These are phyloP conservation scores for Thalassia testudinum DNA, from an alignment of 116 monocot genomes.

Conservation along the genomic window DNA sequence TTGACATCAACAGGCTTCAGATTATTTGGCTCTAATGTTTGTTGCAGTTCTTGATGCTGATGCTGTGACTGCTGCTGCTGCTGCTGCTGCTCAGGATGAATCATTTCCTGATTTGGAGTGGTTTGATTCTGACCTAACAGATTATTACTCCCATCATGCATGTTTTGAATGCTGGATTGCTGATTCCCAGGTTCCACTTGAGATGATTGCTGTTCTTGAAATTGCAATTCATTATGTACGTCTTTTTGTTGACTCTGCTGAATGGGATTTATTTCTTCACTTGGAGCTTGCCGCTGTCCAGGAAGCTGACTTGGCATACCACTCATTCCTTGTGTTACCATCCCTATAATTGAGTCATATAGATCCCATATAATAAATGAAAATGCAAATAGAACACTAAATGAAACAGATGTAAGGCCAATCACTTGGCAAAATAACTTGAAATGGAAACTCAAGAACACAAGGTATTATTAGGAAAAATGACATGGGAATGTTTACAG, in stretches of 20 bases:
- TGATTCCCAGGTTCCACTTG: conserved; percentile 11
- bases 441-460: not conserved
- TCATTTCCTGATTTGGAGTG: conserved; percentile 6
- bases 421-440: not conserved
- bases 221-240: conserved; percentile 12
- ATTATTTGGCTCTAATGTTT: not conserved
- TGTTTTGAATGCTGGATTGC: conserved; percentile 11
- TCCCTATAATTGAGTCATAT: not conserved
- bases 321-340: not conserved
- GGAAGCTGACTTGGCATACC: not conserved
- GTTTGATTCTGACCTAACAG: conserved; percentile 11
- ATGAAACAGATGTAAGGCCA: not conserved
- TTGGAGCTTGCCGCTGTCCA: not conserved
- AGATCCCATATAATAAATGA: not conserved
- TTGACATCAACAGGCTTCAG: conserved; percentile 21
- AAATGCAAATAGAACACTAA: not conserved
- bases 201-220: conserved; percentile 15
- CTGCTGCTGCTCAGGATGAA: conserved; percentile 12
- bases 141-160: conserved; percentile 7
- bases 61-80: conserved; percentile 3
- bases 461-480: not conserved
- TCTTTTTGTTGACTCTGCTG: conserved; percentile 8
- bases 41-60: not conserved
- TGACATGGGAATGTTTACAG: not conserved
- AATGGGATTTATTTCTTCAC: conserved; percentile 2